A percentile compares a stretch with the other conserved stretches of the same genome.
These are phyloP conservation scores for Artemisia argyi DNA, from an alignment of 129 eudicot genomes.

Conservation along the genomic window DNA sequence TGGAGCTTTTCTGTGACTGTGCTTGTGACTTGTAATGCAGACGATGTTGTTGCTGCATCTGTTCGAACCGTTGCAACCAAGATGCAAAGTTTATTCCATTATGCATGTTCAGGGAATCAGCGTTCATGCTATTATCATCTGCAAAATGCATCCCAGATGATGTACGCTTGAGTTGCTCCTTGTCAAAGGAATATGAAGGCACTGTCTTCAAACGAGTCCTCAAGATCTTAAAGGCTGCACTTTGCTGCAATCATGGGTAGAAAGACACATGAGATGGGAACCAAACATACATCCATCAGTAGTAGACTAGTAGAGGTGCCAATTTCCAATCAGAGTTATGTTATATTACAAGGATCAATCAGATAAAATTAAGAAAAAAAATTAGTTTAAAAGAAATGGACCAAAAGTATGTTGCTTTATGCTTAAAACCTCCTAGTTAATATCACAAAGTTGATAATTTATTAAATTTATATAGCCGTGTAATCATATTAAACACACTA, in stretches of 20 bases:
- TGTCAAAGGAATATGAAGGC: slow-evolving; percentile 67
- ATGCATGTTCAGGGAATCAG: slow-evolving; percentile 34
- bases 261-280: background rate
- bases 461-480: no score
- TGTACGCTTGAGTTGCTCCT: slow-evolving; percentile 45
- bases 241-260: slow-evolving; percentile 64
- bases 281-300: background rate
- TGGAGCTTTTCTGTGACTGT: slow-evolving; percentile 39
- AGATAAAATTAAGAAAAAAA: no score
- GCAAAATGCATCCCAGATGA: slow-evolving; percentile 43
- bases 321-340: no score
- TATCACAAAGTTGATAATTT: no score
- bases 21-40: slow-evolving; percentile 51
- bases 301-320: background rate
- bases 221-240: slow-evolving; percentile 89
- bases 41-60: slow-evolving; percentile 84
- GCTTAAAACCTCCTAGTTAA: no score
- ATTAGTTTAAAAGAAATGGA: no score
- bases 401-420: no score
- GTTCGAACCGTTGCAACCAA: slow-evolving; percentile 65
- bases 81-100: slow-evolving; percentile 74
- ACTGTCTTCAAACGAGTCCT: slow-evolving; percentile 91
- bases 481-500: no score
- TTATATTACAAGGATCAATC: no score
- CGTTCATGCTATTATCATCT: slow-evolving; percentile 55